Conservation (phyloP, 371 early-diverging fungal species). For the Thermomucor indicae-seudaticae region DNA sequence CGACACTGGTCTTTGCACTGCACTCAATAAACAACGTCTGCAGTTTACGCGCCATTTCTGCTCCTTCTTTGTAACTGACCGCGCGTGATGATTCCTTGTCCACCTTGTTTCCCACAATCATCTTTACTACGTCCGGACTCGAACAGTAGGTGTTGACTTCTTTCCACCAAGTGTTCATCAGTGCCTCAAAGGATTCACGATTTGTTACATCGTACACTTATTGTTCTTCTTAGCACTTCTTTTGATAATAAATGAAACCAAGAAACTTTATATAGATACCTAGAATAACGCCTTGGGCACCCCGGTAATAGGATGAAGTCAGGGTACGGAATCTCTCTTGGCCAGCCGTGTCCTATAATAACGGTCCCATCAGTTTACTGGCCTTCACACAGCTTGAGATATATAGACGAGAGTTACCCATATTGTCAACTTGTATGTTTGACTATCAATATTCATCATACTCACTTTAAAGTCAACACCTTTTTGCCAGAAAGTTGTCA, state of each 20-base stretch:
- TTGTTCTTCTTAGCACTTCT: conserved; percentile 41
- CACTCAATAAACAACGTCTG: conserved; percentile 93
- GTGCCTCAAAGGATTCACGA: conserved; percentile 88
- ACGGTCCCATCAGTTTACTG: background rate
- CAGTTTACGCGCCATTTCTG: conserved; percentile 78
- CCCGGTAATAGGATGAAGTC: conserved; percentile 98
- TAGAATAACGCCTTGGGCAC: conserved; percentile 98
- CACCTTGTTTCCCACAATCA: conserved; percentile 97
- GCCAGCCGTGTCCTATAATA: conserved; percentile 98
- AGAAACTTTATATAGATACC: conserved; percentile 40
- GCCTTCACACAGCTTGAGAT: background rate
- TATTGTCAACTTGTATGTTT: conserved; percentile 96
- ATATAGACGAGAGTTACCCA: conserved; percentile 60
- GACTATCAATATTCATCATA: conserved; percentile 84
- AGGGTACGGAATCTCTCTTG: conserved; percentile 99
- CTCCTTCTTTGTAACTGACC: conserved; percentile 86
- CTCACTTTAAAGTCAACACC: conserved; percentile 99
- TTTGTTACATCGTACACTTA: conserved; percentile 97
- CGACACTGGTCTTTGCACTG: conserved; percentile 89
- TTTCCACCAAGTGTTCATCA: conserved; percentile 90
- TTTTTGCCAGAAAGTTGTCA: too few species aligned
- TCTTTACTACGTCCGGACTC: conserved; percentile 83
- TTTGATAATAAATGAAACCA: background rate
- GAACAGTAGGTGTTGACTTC: conserved; percentile 94
- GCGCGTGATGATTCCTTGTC: conserved; percentile 87